Percentiles rank a stretch among this genome's conserved stretches.
phyloP scores from a whole-genome alignment of 2,329 filamentous ascomycete species.

The Albifimbria verrucaria region DNA sequence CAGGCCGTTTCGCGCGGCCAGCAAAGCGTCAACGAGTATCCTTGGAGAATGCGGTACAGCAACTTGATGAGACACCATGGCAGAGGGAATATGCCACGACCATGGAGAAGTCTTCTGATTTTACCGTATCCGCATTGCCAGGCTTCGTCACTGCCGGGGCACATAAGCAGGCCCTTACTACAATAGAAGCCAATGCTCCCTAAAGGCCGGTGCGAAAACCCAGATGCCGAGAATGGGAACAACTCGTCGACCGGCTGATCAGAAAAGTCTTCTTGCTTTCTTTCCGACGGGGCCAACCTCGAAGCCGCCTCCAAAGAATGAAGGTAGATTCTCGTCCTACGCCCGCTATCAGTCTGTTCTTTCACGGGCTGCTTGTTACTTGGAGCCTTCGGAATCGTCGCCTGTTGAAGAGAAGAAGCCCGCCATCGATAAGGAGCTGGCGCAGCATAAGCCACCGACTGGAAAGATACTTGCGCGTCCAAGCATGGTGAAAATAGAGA shows the following conservation, averaged over 20 bases:
- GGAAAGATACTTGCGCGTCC: conserved; percentile 32
- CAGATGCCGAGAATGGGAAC: conserved; percentile 20
- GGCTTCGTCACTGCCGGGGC: conserved; percentile 62
- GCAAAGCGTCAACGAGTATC: conserved; percentile 25
- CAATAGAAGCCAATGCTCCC: conserved; percentile 13
- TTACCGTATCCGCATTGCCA: conserved; percentile 54
- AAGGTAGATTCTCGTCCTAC: conserved; percentile 14
- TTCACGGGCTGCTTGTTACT: conserved; percentile 15
- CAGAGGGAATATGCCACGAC: conserved; percentile 53
- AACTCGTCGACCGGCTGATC: conserved; percentile 31
- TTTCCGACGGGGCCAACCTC: conserved; percentile 24
- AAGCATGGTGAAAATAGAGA: conserved; percentile 20
- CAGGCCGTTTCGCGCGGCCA: conserved; percentile 16
- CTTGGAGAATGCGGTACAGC: conserved; percentile 11
- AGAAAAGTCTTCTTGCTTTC: conserved; percentile 40
- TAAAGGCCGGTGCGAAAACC: conserved; percentile 13
- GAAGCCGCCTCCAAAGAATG: conserved; percentile 7
- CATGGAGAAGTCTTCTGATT: conserved; percentile 56
- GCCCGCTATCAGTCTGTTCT: conserved; percentile 22
- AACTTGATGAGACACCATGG: conserved; percentile 30
- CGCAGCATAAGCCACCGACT: conserved; percentile 39
- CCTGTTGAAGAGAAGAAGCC: conserved; percentile 10
- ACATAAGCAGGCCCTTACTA: conserved; percentile 42
- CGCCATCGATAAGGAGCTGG: conserved; percentile 25
- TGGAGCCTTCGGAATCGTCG: conserved; percentile 3